Base-by-base conservation (phyloP, 139 green algal genomes). In the Pseudopediastrum boryanum region DNA sequence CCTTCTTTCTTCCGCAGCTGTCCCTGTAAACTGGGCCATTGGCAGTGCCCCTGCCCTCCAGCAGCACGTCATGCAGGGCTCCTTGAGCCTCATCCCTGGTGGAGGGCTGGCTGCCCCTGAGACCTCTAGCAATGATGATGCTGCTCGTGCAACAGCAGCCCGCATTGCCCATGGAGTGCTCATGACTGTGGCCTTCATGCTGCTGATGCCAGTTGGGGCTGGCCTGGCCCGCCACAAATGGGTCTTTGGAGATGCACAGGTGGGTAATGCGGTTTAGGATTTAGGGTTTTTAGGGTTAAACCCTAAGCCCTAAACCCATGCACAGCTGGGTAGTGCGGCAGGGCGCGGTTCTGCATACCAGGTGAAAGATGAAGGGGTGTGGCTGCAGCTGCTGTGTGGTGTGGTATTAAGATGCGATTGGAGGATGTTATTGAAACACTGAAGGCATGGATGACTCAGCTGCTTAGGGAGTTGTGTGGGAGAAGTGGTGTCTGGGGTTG, bases 181-280 rank as follows among this genome's bases (percentile, higher is more conserved):
- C 25, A 75, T 75, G 67, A 7, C 25, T 43, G 39, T 44, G 21
- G 39, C 43, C 38, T 75, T 61, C 27, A 29, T 61, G 41, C 42
- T 75, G 67, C 29, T 75, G 38, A 62, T 75, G 67, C 67, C 67
- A 16, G 41, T 27, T 38, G 67, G 44, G 23, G 67, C 29, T 23
- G 7, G 59, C 41, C 19, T 27, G 12, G 67, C 67, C 6, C 41
- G 67, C 13, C 67, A 75, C 67, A 75, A 75, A 44, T 75, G 67
- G 67, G n/a, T 75, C 12, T 75, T 52, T 41, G 67, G 43, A 27
- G 43, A 41, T 36, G 44, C 23, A 39, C 25, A 69, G 61, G 1
- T 69, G 61, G 23, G 61, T 35, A 2, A 2, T 50, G 23, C 19
- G 48, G 19, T n/a, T n/a, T n/a, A n/a, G n/a, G n/a, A n/a, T n/a